Evolutionary conservation across 768 basidiomycete genomes (phyloP), one percentile per base, ranked within the genome.

Genomic region (Lyophyllum atratum): DNA sequence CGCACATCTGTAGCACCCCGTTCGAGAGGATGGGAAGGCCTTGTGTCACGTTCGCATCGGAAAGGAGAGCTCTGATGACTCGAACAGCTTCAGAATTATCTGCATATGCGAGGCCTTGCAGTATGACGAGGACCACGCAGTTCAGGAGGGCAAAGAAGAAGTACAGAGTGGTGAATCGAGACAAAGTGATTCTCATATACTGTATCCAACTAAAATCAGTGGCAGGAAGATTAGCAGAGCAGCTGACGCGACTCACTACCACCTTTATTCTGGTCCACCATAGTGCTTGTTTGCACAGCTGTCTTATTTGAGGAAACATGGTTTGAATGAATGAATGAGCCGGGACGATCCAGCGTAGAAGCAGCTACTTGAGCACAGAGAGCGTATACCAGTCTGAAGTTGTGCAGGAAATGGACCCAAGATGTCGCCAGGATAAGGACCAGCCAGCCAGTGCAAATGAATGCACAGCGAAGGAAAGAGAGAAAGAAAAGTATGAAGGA

Each of bases 151-250:
- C 75, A 55, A 83, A 68, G 39, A 77, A 66, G 63, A 82, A 80
- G 65, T 81, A 85, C 33, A 73, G 59, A 4, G 76, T 71, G 31
- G 81, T 83, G 64, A 74, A 76, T 10, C 74, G 78, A n/a, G 78
- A 81, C 33, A 80, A 63, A 7, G 80, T 83, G 49, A 82, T 72
- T 57, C 80, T 74, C 29, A 75, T 66, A 59, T 77, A 80, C 83
- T 85, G 48, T 21, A 29, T 14, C 42, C 25, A 17, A 3, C 14
- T 19, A 15, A n/a, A 9, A 46, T 50, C 7, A 57, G 10, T 34
- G 1, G 8, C n/a, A 17, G 17, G 2, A 25, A 12, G 31, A 25
- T 7, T 33, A 28, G 6, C 31, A 39, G 28, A 14, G 26, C 11
- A 42, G 21, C 29, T 43, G 42, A 43, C 26, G 22, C 24, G 49